A percentile compares a stretch with the other conserved stretches of the same genome.
Conservation (phyloP, 495 filamentous ascomycete genomes). For the Podospora bellae-mahoneyi region DNA sequence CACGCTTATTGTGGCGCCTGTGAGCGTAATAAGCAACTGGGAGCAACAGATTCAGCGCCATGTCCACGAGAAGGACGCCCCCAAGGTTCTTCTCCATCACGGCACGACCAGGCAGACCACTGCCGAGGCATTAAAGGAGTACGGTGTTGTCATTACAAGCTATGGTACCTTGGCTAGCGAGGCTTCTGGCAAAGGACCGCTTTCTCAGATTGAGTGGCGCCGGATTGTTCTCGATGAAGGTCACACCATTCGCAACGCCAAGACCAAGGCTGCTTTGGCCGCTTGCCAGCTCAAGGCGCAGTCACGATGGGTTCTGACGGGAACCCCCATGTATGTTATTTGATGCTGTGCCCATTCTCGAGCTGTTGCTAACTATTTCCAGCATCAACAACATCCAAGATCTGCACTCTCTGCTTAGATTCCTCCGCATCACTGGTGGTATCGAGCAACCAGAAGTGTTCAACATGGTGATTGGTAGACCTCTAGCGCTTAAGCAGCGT, state of each 20-base stretch:
- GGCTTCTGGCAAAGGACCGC: slow-evolving; percentile 33
- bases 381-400: slow-evolving; percentile 76
- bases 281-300: slow-evolving; percentile 63
- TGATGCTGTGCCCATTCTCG: neutral
- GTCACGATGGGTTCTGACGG: slow-evolving; percentile 79
- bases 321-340: slow-evolving; percentile 63
- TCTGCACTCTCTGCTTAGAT: slow-evolving; percentile 75
- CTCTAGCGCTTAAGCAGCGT: slow-evolving; percentile 56
- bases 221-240: slow-evolving; percentile 87
- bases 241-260: slow-evolving; percentile 77
- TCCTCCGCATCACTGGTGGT: slow-evolving; percentile 74
- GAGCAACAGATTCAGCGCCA: slow-evolving; percentile 75
- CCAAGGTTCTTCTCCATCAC: slow-evolving; percentile 74
- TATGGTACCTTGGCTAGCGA: slow-evolving; percentile 62
- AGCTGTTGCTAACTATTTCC: neutral
- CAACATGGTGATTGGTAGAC: slow-evolving; percentile 68
- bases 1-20: slow-evolving; percentile 79
- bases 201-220: slow-evolving; percentile 71
- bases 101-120: slow-evolving; percentile 55
- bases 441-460: slow-evolving; percentile 73
- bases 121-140: slow-evolving; percentile 53
- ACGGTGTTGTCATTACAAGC: slow-evolving; percentile 79
- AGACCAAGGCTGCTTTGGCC: slow-evolving; percentile 66
- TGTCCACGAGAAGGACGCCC: slow-evolving; percentile 54
- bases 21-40: slow-evolving; percentile 94